Percentiles rank a stretch among this genome's conserved stretches.
phyloP scores from a whole-genome alignment of 2,329 filamentous ascomycete genomes.

The Monosporascus sp. region DNA sequence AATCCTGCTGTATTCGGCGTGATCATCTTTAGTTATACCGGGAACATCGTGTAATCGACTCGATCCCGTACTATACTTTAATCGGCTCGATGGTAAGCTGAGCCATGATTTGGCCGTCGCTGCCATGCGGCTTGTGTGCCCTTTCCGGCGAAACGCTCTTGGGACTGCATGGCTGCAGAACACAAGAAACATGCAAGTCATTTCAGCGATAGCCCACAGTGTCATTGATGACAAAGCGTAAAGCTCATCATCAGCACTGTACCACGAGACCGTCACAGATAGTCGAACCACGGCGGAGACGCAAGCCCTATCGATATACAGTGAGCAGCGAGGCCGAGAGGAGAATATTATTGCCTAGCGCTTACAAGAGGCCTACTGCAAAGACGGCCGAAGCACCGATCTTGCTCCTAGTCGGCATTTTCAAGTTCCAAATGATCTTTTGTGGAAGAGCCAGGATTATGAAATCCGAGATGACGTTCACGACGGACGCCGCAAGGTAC shows the following conservation, averaged over 20 bases:
- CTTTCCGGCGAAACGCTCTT: slow-evolving; percentile 6
- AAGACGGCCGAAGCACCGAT: slow-evolving; percentile 33
- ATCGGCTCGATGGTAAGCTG: too few species aligned
- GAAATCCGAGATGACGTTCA: slow-evolving; percentile 37
- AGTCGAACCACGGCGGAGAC: slow-evolving; percentile 1
- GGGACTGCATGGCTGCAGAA: slow-evolving; percentile 7
- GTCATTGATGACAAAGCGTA: slow-evolving; percentile 6
- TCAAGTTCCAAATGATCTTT: slow-evolving; percentile 33
- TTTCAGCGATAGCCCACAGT: slow-evolving; percentile 7
- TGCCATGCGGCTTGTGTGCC: too few species aligned
- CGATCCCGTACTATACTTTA: too few species aligned
- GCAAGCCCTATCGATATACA: background rate
- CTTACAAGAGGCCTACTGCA: slow-evolving; percentile 33
- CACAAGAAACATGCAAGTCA: slow-evolving; percentile 5
- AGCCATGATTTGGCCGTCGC: too few species aligned
- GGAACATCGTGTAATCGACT: too few species aligned
- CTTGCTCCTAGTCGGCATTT: slow-evolving; percentile 36
- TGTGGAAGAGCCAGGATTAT: slow-evolving; percentile 36
- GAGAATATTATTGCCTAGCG: background rate
- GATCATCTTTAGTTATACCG: too few species aligned
- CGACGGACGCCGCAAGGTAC: slow-evolving; percentile 34
- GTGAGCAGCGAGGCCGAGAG: too few species aligned
- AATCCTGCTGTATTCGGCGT: too few species aligned
- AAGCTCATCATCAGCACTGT: slow-evolving; percentile 6
- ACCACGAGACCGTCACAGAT: slow-evolving; percentile 3